phyloP scores from a whole-genome alignment of 1,139 yeast genomes.

The Sugiyamaella grinbergsii region DNA sequence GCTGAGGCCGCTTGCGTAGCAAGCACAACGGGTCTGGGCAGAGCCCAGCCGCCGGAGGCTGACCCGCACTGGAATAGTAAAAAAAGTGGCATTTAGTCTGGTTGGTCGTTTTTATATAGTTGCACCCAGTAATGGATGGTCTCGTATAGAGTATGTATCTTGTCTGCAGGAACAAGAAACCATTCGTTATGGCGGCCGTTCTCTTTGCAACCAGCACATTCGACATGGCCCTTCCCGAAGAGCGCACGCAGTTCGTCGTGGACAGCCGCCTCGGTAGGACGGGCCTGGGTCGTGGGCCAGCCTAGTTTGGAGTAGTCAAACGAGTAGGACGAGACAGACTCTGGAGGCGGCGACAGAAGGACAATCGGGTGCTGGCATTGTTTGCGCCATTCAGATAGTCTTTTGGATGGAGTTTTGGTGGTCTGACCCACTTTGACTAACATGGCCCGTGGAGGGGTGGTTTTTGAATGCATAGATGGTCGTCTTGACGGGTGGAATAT shows the following conservation, averaged over 20 bases:
- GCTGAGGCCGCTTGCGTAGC: too few species aligned
- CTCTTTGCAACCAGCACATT: conserved; percentile 36
- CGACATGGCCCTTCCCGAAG: conserved; percentile 38
- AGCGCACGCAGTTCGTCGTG: conserved; percentile 32
- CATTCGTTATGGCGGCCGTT: conserved; percentile 34
- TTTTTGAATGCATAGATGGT: neutral
- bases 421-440: conserved; percentile 41
- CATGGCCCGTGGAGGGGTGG: conserved; percentile 17
- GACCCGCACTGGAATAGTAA: too few species aligned
- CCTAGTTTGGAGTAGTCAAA: conserved; percentile 29
- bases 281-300: conserved; percentile 33
- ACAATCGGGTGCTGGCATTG: conserved; percentile 36
- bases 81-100: neutral
- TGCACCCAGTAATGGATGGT: conserved; percentile 25
- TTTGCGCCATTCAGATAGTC: conserved; percentile 37
- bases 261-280: conserved; percentile 32
- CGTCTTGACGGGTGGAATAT: conserved; percentile 3
- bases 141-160: conserved; percentile 16
- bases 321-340: conserved; percentile 9
- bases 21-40: conserved; percentile 1
- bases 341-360: conserved; percentile 24
- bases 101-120: conserved; percentile 18
- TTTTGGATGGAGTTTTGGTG: conserved; percentile 32
- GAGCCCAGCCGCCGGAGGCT: conserved; percentile 7
- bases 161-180: conserved; percentile 35